Evolutionary conservation across 495 filamentous ascomycete species (phyloP).

Genomic region (Astrocystis sublimbata): DNA sequence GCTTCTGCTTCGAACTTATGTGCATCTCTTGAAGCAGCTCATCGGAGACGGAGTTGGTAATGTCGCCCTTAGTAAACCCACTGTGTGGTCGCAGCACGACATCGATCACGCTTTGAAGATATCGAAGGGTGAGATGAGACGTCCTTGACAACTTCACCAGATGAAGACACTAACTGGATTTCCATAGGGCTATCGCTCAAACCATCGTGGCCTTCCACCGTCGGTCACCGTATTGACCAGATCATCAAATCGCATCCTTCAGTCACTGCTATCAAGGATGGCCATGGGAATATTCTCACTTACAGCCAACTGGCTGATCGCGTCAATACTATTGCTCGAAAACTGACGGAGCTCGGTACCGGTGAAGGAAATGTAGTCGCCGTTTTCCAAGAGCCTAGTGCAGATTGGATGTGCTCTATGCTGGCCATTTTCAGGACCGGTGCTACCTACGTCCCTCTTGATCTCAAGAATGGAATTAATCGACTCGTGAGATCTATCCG

Average conservation of each 20-base stretch:
- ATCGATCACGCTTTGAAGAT: slow-evolving; percentile 26
- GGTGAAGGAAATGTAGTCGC: slow-evolving; percentile 17
- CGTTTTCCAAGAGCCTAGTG: slow-evolving; percentile 35
- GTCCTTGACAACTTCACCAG: background rate
- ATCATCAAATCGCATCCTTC: slow-evolving; percentile 11
- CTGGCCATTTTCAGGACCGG: slow-evolving; percentile 54
- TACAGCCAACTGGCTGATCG: slow-evolving; percentile 19
- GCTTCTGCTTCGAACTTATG: background rate
- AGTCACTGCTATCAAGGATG: slow-evolving; percentile 21
- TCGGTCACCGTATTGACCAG: slow-evolving; percentile 30
- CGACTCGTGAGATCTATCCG: slow-evolving; percentile 22
- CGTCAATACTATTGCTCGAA: slow-evolving; percentile 13
- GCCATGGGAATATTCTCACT: slow-evolving; percentile 10
- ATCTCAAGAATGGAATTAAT: slow-evolving; percentile 33
- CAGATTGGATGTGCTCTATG: slow-evolving; percentile 52
- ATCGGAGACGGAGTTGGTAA: background rate
- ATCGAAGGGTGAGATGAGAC: background rate
- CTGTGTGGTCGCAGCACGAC: background rate
- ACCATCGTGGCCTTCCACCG: slow-evolving; percentile 20
- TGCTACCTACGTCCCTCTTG: slow-evolving; percentile 54
- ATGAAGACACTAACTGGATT: background rate
- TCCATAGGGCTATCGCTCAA: background rate
- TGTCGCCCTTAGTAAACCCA: background rate
- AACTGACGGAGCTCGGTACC: background rate
- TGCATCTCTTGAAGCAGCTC: background rate